phyloP scores from a whole-genome alignment of 2,329 filamentous ascomycete genomes.

The Aureobasidium sp. region DNA sequence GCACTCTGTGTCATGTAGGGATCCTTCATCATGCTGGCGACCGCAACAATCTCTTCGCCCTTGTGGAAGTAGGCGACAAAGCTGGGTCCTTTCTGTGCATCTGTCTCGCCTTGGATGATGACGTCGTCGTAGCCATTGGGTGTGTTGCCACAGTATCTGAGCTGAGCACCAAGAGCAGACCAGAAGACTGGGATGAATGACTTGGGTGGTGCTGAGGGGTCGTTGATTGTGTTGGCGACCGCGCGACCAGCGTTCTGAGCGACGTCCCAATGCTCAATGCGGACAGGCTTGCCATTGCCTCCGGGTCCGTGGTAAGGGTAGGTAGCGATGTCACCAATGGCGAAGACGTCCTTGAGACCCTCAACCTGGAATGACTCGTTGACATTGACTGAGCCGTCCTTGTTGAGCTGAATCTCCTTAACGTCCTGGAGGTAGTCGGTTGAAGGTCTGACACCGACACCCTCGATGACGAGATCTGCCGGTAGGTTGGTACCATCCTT shows the following conservation, averaged over 20 bases:
- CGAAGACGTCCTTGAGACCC: constrained; percentile 76
- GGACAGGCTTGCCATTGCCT: constrained; percentile 61
- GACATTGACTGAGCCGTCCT: constrained; percentile 80
- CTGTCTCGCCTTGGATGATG: constrained; percentile 68
- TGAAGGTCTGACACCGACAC: constrained; percentile 79
- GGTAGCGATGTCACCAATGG: constrained; percentile 89
- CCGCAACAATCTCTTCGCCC: constrained; percentile 79
- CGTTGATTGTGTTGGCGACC: constrained; percentile 69
- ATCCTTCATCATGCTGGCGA: constrained; percentile 85
- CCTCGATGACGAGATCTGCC: constrained; percentile 85
- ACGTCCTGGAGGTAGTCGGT: constrained; percentile 77
- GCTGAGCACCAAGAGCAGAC: constrained; percentile 82
- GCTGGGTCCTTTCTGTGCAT: constrained; percentile 52
- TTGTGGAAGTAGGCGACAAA: constrained; percentile 87
- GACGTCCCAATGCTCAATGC: constrained; percentile 98
- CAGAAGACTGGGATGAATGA: constrained; percentile 92
- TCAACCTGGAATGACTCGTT: constrained; percentile 72
- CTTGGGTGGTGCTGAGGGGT: constrained; percentile 54
- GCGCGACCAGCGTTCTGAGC: constrained; percentile 85
- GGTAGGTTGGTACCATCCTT: constrained; percentile 79
- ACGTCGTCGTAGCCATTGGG: constrained; percentile 77
- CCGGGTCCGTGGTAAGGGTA: constrained; percentile 92
- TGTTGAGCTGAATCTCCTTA: constrained; percentile 60
- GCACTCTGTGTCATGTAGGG: constrained; percentile 76
- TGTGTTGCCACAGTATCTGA: constrained; percentile 91